Base-by-base conservation (phyloP, 2,329 filamentous ascomycete genomes). In the Diplodia intermedia region DNA sequence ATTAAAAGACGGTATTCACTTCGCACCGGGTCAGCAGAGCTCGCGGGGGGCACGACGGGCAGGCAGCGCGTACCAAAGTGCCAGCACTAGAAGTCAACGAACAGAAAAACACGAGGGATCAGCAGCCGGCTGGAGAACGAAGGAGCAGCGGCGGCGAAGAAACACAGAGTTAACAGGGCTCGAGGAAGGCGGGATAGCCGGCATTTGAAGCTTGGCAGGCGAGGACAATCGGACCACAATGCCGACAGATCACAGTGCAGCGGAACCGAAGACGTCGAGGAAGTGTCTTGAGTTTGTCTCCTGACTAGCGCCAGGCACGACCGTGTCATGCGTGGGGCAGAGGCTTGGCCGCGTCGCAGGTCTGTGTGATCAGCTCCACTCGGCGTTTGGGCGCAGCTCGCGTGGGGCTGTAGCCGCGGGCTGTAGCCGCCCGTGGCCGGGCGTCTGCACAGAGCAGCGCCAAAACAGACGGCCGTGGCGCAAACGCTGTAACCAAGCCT, bases 391-490 rank as follows among this genome's bases (percentile, higher is more conserved):
- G 61, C 47, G 36, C 14, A n/a, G 47, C 47, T 26, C 60, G 9
- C 31, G n/a, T 49, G 23, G 29, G 43, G 26, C 23, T 6, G 12
- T 38, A 52, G 31, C 60, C 60, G 60, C 60, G 47, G 26, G 3
- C 26, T 26, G 26, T 26, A 26, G 26, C 31, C 54, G 33, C 54
- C 5, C 33, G 38, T 31, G 11, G 18, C 33, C n/a, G 20, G n/a
- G n/a, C n/a, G n/a, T n/a, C n/a, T 26, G 50, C 23, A 26, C 23
- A 53, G 50, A 26, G 50, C 50, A 53, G 50, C 50, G 50, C 50
- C 23, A 47, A 40, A 38, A 60, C 56, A 31, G 56, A 38, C 43
- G 6, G 73, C 73, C 73, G 72, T 77, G 77, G 71, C 73, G 18
- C 29, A 31, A 20, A 33, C 53, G 26, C 26, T 26, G 26, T 4